Evolutionary conservation across 768 basidiomycete genomes (phyloP).

Genomic region (Termitomyces sp.): DNA sequence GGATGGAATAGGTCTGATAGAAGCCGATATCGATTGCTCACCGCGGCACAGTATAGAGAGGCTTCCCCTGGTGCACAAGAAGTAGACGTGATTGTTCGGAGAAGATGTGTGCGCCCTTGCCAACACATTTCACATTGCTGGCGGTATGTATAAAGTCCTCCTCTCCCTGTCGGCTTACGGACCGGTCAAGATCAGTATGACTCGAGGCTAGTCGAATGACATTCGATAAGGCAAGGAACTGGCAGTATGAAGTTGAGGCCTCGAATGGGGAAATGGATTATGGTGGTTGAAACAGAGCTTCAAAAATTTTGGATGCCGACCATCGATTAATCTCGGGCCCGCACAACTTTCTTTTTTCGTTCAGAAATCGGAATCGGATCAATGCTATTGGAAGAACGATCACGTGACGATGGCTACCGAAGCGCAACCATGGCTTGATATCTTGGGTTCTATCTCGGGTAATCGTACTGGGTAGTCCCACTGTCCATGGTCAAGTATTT

Average conservation of each 20-base stretch:
- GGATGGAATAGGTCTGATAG: too few relatives aligned
- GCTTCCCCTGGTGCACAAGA: not conserved
- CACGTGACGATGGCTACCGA: slow-evolving; percentile 1
- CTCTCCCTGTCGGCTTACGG: too few relatives aligned
- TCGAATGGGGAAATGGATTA: not conserved
- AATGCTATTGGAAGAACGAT: not conserved
- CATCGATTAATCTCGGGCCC: not conserved
- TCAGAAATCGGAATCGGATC: not conserved
- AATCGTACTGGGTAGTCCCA: too few relatives aligned
- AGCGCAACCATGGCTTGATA: too few relatives aligned
- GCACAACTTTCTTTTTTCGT: not conserved
- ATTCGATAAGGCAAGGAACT: too few relatives aligned
- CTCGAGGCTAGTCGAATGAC: not conserved
- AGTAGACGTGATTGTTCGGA: not conserved
- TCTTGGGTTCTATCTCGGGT: too few relatives aligned
- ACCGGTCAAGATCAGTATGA: not conserved
- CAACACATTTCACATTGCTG: not conserved
- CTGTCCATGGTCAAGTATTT: too few relatives aligned
- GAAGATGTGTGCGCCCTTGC: not conserved
- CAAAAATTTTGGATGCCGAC: not conserved
- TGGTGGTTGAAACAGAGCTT: not conserved
- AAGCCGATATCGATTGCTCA: not conserved
- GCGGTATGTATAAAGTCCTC: not conserved
- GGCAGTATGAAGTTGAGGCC: not conserved
- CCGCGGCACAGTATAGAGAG: too few relatives aligned